Percentiles rank a stretch among this genome's conserved stretches.
phyloP scores from a whole-genome alignment of 2,329 filamentous ascomycete genomes.

The Allantophomopsis cytisporea region DNA sequence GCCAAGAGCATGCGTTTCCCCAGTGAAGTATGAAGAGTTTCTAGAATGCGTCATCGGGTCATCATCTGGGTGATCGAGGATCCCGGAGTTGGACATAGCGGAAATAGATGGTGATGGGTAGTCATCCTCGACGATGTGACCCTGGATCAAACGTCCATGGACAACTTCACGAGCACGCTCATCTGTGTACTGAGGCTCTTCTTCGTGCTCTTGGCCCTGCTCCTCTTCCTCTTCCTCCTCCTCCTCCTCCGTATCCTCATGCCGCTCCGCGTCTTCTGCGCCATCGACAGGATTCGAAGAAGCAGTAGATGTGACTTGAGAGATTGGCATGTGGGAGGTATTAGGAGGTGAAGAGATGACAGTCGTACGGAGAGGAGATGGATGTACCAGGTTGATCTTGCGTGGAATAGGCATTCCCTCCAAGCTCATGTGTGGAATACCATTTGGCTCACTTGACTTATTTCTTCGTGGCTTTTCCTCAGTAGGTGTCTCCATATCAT shows the following conservation, averaged over 20 bases:
- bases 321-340: constrained; percentile 8
- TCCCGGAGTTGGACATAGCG: constrained; percentile 45
- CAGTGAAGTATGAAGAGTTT: constrained; percentile 69
- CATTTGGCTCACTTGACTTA: not conserved
- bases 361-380: constrained; percentile 9
- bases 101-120: constrained; percentile 68
- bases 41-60: constrained; percentile 72
- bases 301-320: not conserved
- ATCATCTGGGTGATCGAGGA: constrained; percentile 37
- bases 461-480: not conserved
- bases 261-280: too few relatives aligned
- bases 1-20: constrained; percentile 55
- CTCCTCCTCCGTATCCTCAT: too few relatives aligned
- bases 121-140: constrained; percentile 90
- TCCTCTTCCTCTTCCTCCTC: too few relatives aligned
- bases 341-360: constrained; percentile 11
- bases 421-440: not conserved
- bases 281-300: constrained; percentile 6
- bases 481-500: not conserved
- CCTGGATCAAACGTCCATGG: constrained; percentile 79
- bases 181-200: constrained; percentile 32
- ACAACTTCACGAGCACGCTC: constrained; percentile 80
- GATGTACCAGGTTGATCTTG: not conserved
- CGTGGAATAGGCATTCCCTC: not conserved
- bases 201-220: not conserved